phyloP scores from a whole-genome alignment of 768 basidiomycete species.

The Rhizopogon sp. region DNA sequence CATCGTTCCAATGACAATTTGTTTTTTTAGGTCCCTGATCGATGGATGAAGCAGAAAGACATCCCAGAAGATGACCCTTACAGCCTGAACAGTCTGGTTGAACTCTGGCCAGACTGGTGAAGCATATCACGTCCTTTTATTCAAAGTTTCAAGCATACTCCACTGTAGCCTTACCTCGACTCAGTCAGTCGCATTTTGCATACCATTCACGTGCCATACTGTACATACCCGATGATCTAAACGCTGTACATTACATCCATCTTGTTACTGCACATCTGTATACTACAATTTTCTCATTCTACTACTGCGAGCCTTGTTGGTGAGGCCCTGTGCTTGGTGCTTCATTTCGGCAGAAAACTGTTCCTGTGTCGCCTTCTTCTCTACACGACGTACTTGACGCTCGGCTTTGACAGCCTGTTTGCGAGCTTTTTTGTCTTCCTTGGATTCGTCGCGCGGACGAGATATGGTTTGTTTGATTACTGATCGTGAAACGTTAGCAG shows the following conservation, averaged over 20 bases:
- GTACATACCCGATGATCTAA: slow-evolving; percentile 1
- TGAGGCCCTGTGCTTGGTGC: slow-evolving; percentile 47
- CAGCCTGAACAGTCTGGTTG: slow-evolving; percentile 42
- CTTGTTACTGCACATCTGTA: background rate
- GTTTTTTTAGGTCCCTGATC: slow-evolving; percentile 64
- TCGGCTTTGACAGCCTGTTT: slow-evolving; percentile 68
- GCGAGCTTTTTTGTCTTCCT: slow-evolving; percentile 67
- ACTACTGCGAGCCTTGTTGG: slow-evolving; percentile 34
- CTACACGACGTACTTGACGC: slow-evolving; percentile 55
- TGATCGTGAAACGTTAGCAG: slow-evolving; percentile 6
- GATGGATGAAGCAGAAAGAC: slow-evolving; percentile 88
- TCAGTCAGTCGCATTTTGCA: background rate
- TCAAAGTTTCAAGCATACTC: slow-evolving; percentile 6
- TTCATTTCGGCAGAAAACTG: slow-evolving; percentile 60
- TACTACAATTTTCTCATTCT: slow-evolving; percentile 19
- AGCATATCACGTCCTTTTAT: background rate
- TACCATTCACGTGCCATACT: background rate
- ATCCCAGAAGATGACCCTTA: slow-evolving; percentile 70
- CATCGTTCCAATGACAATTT: slow-evolving; percentile 1
- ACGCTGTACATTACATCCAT: background rate
- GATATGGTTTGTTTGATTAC: slow-evolving; percentile 44
- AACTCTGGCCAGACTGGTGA: slow-evolving; percentile 65
- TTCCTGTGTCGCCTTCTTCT: slow-evolving; percentile 66
- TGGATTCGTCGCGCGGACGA: slow-evolving; percentile 71
- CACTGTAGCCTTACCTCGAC: background rate